These are phyloP conservation scores for Paracoccidioides lutzii DNA, from an alignment of 2,329 filamentous ascomycete species.

Conservation along the genomic window DNA sequence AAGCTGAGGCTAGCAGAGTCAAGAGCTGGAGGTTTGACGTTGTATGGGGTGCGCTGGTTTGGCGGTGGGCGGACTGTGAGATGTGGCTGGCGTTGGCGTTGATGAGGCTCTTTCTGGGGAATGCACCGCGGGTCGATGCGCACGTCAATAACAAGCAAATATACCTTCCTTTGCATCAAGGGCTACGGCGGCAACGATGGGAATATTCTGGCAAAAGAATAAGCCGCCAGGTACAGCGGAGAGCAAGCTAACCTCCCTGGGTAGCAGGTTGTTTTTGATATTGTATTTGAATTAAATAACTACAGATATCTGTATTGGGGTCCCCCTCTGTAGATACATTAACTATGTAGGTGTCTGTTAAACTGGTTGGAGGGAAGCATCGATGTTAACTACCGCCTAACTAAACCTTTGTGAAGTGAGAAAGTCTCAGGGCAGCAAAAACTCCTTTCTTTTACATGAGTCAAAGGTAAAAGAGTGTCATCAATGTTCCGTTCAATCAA, in stretches of 20 bases:
- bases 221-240: neutral
- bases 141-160: neutral
- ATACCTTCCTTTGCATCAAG: neutral
- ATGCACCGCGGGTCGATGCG: too few species aligned
- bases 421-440: neutral
- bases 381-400: neutral
- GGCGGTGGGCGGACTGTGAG: neutral
- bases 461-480: neutral
- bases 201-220: too few species aligned
- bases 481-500: neutral
- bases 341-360: neutral
- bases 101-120: neutral
- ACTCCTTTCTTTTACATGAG: neutral
- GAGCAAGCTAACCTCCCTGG: neutral
- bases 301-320: neutral
- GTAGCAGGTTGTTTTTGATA: neutral
- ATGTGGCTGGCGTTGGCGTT: constrained; percentile 2
- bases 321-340: too few species aligned
- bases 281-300: neutral
- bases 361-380: neutral
- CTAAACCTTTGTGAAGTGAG: neutral
- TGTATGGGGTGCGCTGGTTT: neutral
- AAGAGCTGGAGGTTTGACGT: neutral
- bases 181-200: neutral
- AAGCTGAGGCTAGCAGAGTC: neutral